phyloP scores from a whole-genome alignment of 805 yeast species.

The Cyberlindnera japonica region DNA sequence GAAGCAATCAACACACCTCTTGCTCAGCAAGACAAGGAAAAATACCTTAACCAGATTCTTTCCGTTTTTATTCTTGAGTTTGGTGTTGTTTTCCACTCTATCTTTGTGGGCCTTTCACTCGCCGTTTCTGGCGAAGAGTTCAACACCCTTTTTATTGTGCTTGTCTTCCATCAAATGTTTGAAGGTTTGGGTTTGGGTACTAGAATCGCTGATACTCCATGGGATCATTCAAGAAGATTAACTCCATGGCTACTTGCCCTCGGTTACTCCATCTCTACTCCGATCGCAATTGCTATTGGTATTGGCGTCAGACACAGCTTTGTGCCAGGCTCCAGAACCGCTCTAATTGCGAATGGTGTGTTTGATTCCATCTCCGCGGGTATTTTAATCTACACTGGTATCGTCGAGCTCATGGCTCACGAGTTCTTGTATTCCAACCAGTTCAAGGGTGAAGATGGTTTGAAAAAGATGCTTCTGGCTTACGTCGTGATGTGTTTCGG shows the following conservation, averaged over 20 bases:
- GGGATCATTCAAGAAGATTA: constrained; percentile 33
- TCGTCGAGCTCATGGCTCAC: constrained; percentile 77
- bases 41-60: constrained; percentile 53
- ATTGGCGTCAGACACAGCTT: constrained; percentile 65
- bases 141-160: constrained; percentile 63
- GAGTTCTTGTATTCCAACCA: constrained; percentile 63
- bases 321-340: constrained; percentile 52
- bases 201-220: constrained; percentile 54
- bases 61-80: constrained; percentile 63
- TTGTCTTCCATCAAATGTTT: constrained; percentile 73
- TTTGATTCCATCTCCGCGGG: constrained; percentile 79
- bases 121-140: constrained; percentile 80
- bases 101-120: constrained; percentile 73
- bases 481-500: constrained; percentile 54
- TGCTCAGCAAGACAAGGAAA: constrained; percentile 36
- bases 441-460: constrained; percentile 57
- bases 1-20: constrained; percentile 38
- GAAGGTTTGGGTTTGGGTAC: constrained; percentile 87
- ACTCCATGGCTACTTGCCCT: constrained; percentile 59
- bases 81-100: constrained; percentile 80
- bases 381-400: constrained; percentile 69
- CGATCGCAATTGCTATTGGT: constrained; percentile 76
- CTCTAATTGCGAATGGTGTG: constrained; percentile 64
- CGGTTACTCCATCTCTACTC: constrained; percentile 57
- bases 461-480: constrained; percentile 48